These are phyloP conservation scores for Astrephomene gubernaculifera DNA, from an alignment of 139 green algal species.

Conservation along the genomic window DNA sequence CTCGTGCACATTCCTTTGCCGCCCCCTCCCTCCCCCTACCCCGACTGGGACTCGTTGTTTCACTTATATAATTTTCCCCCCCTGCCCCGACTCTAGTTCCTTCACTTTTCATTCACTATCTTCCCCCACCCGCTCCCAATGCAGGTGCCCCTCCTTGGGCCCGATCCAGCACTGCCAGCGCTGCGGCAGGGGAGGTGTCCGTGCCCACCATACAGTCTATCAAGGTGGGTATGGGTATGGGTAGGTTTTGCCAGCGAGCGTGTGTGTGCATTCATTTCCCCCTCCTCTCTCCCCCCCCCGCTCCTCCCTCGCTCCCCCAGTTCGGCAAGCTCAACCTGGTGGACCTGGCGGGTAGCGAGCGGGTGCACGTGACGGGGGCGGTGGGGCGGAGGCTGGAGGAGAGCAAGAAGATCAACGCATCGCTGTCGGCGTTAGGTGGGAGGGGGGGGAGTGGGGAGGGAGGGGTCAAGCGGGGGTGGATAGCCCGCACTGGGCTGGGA, in stretches of 20 bases:
- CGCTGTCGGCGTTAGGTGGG: slow-evolving; percentile 84
- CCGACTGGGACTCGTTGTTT: too few species aligned
- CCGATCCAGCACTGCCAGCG: not conserved
- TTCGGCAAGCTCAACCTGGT: slow-evolving; percentile 99
- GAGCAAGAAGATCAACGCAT: slow-evolving; percentile 98
- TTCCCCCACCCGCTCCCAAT: too few species aligned
- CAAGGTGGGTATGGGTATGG: slow-evolving; percentile 8
- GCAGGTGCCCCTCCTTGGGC: not conserved
- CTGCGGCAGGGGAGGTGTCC: not conserved
- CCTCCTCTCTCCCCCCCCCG: not conserved
- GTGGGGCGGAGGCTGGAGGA: slow-evolving; percentile 95
- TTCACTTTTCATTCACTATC: too few species aligned
- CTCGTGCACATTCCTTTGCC: too few species aligned
- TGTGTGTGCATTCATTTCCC: not conserved
- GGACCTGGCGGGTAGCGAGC: slow-evolving; percentile 95
- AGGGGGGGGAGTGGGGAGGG: not conserved
- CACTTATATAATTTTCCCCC: too few species aligned
- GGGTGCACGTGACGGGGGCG: slow-evolving; percentile 93
- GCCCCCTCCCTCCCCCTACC: too few species aligned
- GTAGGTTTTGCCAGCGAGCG: too few species aligned
- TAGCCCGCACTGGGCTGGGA: too few species aligned
- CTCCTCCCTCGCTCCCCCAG: slow-evolving; percentile 42
- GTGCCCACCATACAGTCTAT: slow-evolving; percentile 25
- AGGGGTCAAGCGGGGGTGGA: not conserved
- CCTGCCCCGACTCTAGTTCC: not conserved